Base-by-base conservation (phyloP, 2,329 filamentous ascomycete genomes). In the Calonectria pauciramosa region DNA sequence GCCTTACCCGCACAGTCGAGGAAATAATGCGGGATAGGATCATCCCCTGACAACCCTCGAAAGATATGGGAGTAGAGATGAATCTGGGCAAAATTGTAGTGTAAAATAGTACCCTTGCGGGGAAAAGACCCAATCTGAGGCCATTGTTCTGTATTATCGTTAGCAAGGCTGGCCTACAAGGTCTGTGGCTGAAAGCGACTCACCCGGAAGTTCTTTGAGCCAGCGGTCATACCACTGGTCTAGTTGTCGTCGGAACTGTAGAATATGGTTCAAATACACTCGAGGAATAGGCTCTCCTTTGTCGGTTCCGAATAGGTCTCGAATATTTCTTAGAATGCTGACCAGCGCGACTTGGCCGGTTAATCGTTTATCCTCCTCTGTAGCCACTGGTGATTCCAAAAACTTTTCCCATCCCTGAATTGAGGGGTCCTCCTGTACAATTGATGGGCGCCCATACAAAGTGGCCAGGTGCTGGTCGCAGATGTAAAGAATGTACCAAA, bases 391-490 rank as follows among this genome's bases (percentile, higher is more conserved):
- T 0, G 87, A 86, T 44, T 88, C 86, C n/a, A 92, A 82, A 56
- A 92, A 90, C 1, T 86, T 85, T 67, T 92, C 90, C 84, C 90
- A 90, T 7, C 90, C 90, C 65, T 90, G 88, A 49, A 92, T 90
- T 0, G 89, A 88, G 18, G 86, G 83, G 69, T 93, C 90, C 67
- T 92, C 91, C 34, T 90, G 89, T 0, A 92, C 89, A 11, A 92
- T 88, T 0, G 90, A 89, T 1, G 90, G 89, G 3, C 91, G 86
- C 2, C 90, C 90, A 69, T 93, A 92, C 0, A 92, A 84, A 28
- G 92, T 92, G 23, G 90, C 91, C 2, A 92, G 87, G 76, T 92
- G 91, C 73, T 91, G 90, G 72, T 92, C 91, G 75, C 90, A 92
- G 9, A 92, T 89, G 74, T 91, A 92, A 1, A 91, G 84, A 38